phyloP scores from a whole-genome alignment of 306 rosid species.

The Canavalia gladiata region DNA sequence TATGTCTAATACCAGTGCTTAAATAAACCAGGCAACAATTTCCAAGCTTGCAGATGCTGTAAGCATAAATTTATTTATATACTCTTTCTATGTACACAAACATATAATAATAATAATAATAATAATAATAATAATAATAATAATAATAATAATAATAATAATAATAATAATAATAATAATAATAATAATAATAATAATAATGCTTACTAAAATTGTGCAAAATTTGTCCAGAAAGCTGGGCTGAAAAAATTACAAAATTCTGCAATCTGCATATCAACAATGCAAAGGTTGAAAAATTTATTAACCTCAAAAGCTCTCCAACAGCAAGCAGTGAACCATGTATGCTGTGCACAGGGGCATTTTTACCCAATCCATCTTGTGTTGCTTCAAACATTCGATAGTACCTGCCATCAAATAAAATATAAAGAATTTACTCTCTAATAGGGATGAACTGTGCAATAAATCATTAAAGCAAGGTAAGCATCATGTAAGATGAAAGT shows the following conservation, averaged over 20 bases:
- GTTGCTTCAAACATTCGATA: constrained; percentile 99
- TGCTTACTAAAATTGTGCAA: background rate
- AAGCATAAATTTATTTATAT: background rate
- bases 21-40: constrained; percentile 37
- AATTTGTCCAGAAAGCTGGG: constrained; percentile 33
- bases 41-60: constrained; percentile 23
- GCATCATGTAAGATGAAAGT: constrained; percentile 22
- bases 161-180: background rate
- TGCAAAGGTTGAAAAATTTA: constrained; percentile 41
- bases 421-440: constrained; percentile 18
- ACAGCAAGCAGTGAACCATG: constrained; percentile 99
- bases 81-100: background rate
- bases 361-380: constrained; percentile 92
- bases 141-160: constrained; percentile 6
- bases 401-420: constrained; percentile 68
- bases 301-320: constrained; percentile 97
- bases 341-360: constrained; percentile 96
- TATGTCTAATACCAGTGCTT: background rate
- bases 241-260: constrained; percentile 20
- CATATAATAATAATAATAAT: background rate
- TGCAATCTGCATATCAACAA: constrained; percentile 26
- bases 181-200: background rate
- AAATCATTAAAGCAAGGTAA: constrained; percentile 31
- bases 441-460: constrained; percentile 8
- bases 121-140: background rate